A percentile compares a stretch with the other conserved stretches of the same genome.
Evolutionary conservation across 2,329 filamentous ascomycete species (phyloP).

Genomic region (Penicillium sp.): DNA sequence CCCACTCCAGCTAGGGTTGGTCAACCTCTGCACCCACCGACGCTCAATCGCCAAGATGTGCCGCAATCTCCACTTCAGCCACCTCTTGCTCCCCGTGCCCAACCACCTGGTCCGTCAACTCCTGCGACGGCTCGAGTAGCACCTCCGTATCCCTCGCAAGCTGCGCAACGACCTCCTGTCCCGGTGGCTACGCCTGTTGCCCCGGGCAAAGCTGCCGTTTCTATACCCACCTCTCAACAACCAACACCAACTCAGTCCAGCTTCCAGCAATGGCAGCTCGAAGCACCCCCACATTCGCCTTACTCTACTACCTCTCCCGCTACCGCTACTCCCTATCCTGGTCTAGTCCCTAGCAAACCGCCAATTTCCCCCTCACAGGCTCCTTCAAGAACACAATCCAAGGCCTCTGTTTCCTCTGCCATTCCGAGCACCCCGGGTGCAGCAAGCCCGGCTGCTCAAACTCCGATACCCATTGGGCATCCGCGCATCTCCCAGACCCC

Average conservation of each 20-base stretch:
- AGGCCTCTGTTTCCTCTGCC: slow-evolving; percentile 21
- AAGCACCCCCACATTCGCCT: slow-evolving; percentile 37
- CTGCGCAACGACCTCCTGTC: slow-evolving; percentile 26
- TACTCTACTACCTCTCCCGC: slow-evolving; percentile 32
- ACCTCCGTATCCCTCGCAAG: slow-evolving; percentile 32
- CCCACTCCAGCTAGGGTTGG: slow-evolving; percentile 17
- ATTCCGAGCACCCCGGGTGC: slow-evolving; percentile 36
- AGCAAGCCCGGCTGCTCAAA: slow-evolving; percentile 24
- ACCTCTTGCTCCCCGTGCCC: slow-evolving; percentile 23
- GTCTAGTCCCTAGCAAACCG: slow-evolving; percentile 22
- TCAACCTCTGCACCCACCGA: slow-evolving; percentile 21
- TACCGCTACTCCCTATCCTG: slow-evolving; percentile 23
- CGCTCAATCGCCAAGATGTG: slow-evolving; percentile 26
- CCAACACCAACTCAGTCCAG: slow-evolving; percentile 34
- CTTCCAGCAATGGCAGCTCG: slow-evolving; percentile 45
- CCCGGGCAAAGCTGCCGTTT: slow-evolving; percentile 23
- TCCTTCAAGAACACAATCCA: slow-evolving; percentile 12
- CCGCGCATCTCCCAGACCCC: slow-evolving; percentile 36
- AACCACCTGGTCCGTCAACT: slow-evolving; percentile 26
- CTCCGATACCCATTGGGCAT: slow-evolving; percentile 30
- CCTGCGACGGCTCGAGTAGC: slow-evolving; percentile 22
- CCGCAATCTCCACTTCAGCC: slow-evolving; percentile 29
- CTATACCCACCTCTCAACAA: slow-evolving; percentile 24
- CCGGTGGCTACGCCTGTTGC: slow-evolving; percentile 21
- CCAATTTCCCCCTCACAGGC: slow-evolving; percentile 19